Base-by-base conservation (phyloP, 768 basidiomycete species). In the Daedalea quercina region DNA sequence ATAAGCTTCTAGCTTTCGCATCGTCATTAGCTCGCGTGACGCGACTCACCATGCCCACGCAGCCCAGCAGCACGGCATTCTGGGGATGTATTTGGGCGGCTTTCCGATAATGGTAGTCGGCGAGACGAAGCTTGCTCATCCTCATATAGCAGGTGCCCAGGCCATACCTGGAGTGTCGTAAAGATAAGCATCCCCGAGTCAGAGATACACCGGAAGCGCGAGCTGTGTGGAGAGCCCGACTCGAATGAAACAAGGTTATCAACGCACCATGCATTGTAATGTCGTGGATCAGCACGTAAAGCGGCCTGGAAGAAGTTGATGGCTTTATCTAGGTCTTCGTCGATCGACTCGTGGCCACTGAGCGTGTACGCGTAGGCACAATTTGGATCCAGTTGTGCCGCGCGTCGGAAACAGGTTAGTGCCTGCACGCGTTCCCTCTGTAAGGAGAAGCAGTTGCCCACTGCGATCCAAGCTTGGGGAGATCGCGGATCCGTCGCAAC, bases 191-290 rank as follows among this genome's bases (percentile, higher is more conserved):
- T 40, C 24, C n/a, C 15, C 53, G 47, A 47, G 50, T 33, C 50
- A 42, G 22, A 37, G 24, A 50, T 53, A 54, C 44, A 31, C 23
- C 46, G 31, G 9, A 44, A 24, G 23, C 6, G 52, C 46, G 26
- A 40, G 22, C 44, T 34, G 31, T 40, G 19, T 40, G 37, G 19
- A 40, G 19, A 40, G 37, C 15, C 37, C 37, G 37, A 40, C 37
- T 8, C 28, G 11, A 8, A 19, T 40, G 37, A 19, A 40, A 40
- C 37, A 49, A 37, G 28, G 34, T 47, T 15, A 40, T n/a, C 48
- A n/a, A 77, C 90, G 68, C 69, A 96, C 96, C 96, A 98, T 50
- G 96, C 96, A 72, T 96, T 95, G 71, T 98, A 99, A 71, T 96
- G 93, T 70, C 91, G 84, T 63, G 81, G 73, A 74, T 98, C 94